Evolutionary conservation across 495 filamentous ascomycete species (phyloP), one percentile per base, ranked within the genome.

Genomic region (Parmelia sp.): DNA sequence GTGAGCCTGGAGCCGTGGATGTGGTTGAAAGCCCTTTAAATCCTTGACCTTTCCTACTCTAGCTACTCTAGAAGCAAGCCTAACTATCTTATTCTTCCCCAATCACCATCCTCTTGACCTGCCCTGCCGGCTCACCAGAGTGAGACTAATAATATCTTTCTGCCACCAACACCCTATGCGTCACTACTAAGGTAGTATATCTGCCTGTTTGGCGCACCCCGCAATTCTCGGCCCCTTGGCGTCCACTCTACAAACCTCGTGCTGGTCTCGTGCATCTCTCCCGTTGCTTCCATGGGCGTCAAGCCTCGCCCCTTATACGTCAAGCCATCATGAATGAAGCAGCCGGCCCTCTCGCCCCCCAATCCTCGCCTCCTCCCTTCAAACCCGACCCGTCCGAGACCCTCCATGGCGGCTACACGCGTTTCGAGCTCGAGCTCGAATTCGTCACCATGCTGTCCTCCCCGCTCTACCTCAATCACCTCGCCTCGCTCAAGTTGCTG

Each of bases 391-490:
- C 72, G 60, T 63, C 60, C 66, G 61, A 64, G 23, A 31, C 47
- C 19, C 71, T 66, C 51, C 85, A 87, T 65, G 87, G 80, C 57
- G 87, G 87, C 62, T 87, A 75, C 72, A 80, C 83, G 51, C 85
- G 88, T 62, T 91, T 91, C 70, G 87, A 90, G 73, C 80, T 90
- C 40, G 88, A 91, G 70, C 79, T 89, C 12, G 88, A 90, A 81
- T 95, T 96, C 70, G 90, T 95, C 49, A 89, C 91, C 69, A 85
- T 86, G n/a, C 88, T 96, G 60, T 85, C 85, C 66, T 92, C 92
- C 70, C 91, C 91, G 0, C 80, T 82, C 72, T 95, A 96, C 76
- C 82, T 96, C 36, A 90, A 90, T 68, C 85, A 92, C 68, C 86
- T 96, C 23, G 91, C 89, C 3, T 82, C 85, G 73, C 85, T 84